Percentiles rank a stretch among this genome's conserved stretches.
These are phyloP conservation scores for Trichoderma sp. DNA, from an alignment of 2,329 filamentous ascomycete species.

Conservation along the genomic window DNA sequence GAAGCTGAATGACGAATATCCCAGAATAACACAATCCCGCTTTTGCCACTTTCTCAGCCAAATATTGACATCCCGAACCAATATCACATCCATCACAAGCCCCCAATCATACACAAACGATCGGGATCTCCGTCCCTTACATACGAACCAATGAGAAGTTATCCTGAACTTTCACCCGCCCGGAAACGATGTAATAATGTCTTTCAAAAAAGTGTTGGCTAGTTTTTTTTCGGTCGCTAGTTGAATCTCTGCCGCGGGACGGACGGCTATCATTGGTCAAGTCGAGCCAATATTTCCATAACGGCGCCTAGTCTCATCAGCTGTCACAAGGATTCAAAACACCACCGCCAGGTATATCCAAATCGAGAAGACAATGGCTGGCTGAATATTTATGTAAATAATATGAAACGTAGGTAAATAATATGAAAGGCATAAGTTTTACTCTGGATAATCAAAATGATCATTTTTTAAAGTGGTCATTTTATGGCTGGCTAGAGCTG, in stretches of 20 bases:
- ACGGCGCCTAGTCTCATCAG: neutral
- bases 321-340: neutral
- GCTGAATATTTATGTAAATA: neutral
- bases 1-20: neutral
- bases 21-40: neutral
- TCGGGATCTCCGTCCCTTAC: neutral
- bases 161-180: neutral
- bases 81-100: neutral
- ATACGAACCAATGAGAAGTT: neutral
- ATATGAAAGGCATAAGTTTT: neutral
- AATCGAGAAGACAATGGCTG: neutral
- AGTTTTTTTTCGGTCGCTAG: neutral
- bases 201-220: neutral
- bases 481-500: neutral
- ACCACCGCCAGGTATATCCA: neutral
- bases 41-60: neutral
- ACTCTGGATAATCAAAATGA: neutral
- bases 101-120: neutral
- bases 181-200: neutral
- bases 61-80: neutral
- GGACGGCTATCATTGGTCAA: neutral
- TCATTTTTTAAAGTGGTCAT: neutral
- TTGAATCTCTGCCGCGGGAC: neutral
- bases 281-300: neutral
- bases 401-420: neutral